Evolutionary conservation across 2,329 filamentous ascomycete genomes (phyloP).

Genomic region (Diaporthe caulivora): DNA sequence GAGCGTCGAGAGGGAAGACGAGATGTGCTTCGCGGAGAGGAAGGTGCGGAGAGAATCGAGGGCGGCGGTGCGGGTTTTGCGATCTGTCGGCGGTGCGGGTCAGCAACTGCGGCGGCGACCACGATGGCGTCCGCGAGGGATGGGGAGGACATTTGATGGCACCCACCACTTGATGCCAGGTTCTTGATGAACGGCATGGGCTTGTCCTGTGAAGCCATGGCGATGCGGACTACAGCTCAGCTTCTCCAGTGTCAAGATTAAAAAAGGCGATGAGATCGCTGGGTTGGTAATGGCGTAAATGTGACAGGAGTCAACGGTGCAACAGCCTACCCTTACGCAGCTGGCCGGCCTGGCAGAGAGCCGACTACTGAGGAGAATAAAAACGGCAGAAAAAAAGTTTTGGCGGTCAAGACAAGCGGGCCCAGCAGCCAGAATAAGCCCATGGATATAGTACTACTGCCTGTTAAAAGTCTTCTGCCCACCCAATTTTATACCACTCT

Average conservation of each 20-base stretch:
- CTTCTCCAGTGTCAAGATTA: not conserved
- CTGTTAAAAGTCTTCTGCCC: too few species aligned
- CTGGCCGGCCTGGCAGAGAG: not conserved
- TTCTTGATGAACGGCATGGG: conserved; percentile 83
- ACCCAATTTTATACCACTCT: too few species aligned
- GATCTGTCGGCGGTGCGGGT: conserved; percentile 66
- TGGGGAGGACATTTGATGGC: conserved; percentile 19
- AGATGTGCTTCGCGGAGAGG: conserved; percentile 70
- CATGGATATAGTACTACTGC: too few species aligned
- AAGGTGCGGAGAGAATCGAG: conserved; percentile 82
- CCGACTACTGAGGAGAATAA: not conserved
- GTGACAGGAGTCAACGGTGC: too few species aligned
- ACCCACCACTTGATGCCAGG: conserved; percentile 84
- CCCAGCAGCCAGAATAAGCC: too few species aligned
- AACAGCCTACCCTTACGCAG: too few species aligned
- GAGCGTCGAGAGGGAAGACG: conserved; percentile 69
- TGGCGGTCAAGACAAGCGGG: conserved; percentile 20
- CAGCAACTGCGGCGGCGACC: not conserved
- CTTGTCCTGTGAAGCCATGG: conserved; percentile 58
- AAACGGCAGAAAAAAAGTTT: conserved; percentile 35
- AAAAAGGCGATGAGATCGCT: too few species aligned
- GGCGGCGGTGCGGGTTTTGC: conserved; percentile 81
- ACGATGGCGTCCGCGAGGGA: not conserved
- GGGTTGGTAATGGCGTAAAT: too few species aligned
- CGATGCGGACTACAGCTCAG: conserved; percentile 29